These are phyloP conservation scores for Flaveria floridana DNA, from an alignment of 140 eudicot genomes.

Conservation along the genomic window DNA sequence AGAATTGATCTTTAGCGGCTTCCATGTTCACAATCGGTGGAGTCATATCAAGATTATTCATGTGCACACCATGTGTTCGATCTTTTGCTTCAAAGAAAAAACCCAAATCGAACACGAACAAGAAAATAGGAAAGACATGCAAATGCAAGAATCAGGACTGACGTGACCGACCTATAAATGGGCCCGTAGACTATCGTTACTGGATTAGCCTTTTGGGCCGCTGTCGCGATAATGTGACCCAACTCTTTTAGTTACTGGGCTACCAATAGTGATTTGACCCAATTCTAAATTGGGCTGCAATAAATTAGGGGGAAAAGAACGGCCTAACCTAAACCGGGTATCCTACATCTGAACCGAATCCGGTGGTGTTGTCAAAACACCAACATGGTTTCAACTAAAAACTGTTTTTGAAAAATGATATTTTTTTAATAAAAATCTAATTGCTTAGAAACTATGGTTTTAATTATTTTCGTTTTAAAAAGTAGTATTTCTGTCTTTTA, in stretches of 20 bases:
- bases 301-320: no score
- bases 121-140: background rate
- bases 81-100: constrained; percentile 14
- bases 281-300: background rate
- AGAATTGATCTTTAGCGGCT: constrained; percentile 50
- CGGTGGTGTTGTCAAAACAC: no score
- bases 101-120: background rate
- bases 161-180: background rate
- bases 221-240: background rate
- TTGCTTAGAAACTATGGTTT: no score
- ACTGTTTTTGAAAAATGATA: no score
- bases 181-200: background rate
- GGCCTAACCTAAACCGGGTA: no score
- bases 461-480: no score
- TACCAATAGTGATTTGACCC: background rate
- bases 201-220: background rate
- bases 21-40: constrained; percentile 26
- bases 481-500: no score
- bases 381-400: no score
- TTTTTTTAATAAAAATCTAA: no score
- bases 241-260: background rate
- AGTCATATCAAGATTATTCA: background rate
- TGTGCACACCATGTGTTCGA: constrained; percentile 29
- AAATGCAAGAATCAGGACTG: no score
- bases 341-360: no score